Evolutionary conservation across 75 land plant genomes (phyloP), one percentile per base, ranked within the genome.

Genomic region (Selaginella moellendorffii): DNA sequence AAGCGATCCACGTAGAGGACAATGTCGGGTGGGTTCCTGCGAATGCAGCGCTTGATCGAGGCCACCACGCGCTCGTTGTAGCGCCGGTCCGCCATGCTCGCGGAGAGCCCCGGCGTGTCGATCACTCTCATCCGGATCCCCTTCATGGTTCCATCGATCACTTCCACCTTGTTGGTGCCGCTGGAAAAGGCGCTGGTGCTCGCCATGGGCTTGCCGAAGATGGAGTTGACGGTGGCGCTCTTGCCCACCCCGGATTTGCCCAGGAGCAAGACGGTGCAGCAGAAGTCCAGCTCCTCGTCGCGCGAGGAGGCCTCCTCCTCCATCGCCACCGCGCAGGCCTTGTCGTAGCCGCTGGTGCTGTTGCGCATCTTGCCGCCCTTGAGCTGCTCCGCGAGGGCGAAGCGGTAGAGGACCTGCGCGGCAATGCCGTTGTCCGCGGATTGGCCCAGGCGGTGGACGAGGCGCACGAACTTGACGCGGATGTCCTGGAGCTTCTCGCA

Each of bases 171-270:
- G 46, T 14, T 36, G 10, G 46, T 36, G 46, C 46, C 5, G 46
- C 10, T 5, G 46, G 10, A 5, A 36, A 36, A 36, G 5, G 46
- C 46, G 46, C 10, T 14, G 10, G 46, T 36, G 46, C 14, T 14
- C 14, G 46, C 14, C 46, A 36, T 36, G 10, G 46, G 46, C 46
- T 36, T 36, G 46, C 14, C 46, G 46, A 56, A 56, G 2, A 56
- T 56, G 19, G 59, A 56, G 21, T 56, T 56, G 5, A 56, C n/a
- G 59, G 59, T 56, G 24, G 59, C 59, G 24, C 59, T 56, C 59
- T 56, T 56, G 19, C 59, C 59, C n/a, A 56, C 59, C 8, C 59
- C 59, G 59, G 25, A 21, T 24, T 56, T 56, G 21, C 59, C 59
- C 21, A 56, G 59, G 5, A 56, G n/a, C 24, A 56, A 56, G 21